A percentile compares a stretch with the other conserved stretches of the same genome.
These are phyloP conservation scores for Scolecobasidium constrictum DNA, from an alignment of 2,329 filamentous ascomycete species.

Conservation along the genomic window DNA sequence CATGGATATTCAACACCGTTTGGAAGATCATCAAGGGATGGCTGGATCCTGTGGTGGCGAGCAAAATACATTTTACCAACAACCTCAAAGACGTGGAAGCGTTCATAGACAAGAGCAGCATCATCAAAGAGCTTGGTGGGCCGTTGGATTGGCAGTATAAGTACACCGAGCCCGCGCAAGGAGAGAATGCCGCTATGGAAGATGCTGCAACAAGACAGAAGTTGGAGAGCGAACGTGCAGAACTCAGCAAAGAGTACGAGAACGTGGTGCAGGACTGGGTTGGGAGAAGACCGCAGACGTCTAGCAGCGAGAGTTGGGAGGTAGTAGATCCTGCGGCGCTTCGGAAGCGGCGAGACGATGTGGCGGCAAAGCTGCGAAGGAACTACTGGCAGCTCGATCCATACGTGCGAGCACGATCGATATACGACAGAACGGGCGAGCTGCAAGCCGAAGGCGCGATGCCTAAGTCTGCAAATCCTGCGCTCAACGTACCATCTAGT, in stretches of 20 bases:
- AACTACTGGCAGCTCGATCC: constrained; percentile 90
- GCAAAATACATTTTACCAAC: constrained; percentile 89
- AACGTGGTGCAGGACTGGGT: constrained; percentile 68
- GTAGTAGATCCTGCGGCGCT: background rate
- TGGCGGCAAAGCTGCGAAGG: constrained; percentile 53
- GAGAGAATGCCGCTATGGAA: constrained; percentile 69
- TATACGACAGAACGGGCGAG: constrained; percentile 68
- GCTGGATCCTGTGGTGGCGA: constrained; percentile 92
- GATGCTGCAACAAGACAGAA: constrained; percentile 48
- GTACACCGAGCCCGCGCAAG: constrained; percentile 64
- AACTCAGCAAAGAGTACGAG: constrained; percentile 65
- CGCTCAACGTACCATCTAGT: background rate
- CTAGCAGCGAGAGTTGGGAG: background rate
- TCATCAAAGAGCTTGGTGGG: constrained; percentile 77
- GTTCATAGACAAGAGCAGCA: constrained; percentile 60
- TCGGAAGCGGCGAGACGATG: constrained; percentile 39
- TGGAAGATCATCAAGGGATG: constrained; percentile 94
- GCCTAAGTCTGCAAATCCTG: background rate
- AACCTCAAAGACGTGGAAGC: constrained; percentile 65
- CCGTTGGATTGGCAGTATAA: constrained; percentile 74
- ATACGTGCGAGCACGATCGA: constrained; percentile 68
- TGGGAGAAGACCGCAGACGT: constrained; percentile 23
- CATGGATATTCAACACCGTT: constrained; percentile 96
- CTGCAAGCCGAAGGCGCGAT: background rate
- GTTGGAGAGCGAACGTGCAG: constrained; percentile 52